A percentile compares a stretch with the other conserved stretches of the same genome.
Conservation (phyloP, 1,284 basidiomycete genomes). For the Taiwanofungus camphoratus region DNA sequence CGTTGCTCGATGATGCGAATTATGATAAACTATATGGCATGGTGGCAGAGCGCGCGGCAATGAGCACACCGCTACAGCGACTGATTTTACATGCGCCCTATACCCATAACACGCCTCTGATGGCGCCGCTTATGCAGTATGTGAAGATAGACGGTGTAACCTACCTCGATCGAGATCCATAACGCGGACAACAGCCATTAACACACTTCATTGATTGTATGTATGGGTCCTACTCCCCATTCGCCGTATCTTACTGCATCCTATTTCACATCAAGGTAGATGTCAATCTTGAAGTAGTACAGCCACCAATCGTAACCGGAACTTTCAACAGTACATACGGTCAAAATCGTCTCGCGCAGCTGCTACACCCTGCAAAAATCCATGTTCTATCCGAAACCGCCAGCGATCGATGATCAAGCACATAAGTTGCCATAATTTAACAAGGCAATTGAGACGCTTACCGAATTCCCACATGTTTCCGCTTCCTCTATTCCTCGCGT, state of each 20-base stretch:
- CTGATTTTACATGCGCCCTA: slow-evolving; percentile 23
- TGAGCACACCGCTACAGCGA: slow-evolving; percentile 17
- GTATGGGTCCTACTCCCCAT: neutral
- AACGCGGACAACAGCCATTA: no score
- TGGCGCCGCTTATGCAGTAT: slow-evolving; percentile 17
- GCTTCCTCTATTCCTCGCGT: slow-evolving; percentile 33
- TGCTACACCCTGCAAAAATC: slow-evolving; percentile 37
- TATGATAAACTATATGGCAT: slow-evolving; percentile 20
- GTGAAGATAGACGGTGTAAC: slow-evolving; percentile 22
- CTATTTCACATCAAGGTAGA: neutral
- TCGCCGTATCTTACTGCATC: neutral
- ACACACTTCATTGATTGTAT: no score
- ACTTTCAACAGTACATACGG: slow-evolving; percentile 5
- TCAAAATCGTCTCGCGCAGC: slow-evolving; percentile 18
- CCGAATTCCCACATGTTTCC: slow-evolving; percentile 59
- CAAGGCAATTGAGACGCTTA: slow-evolving; percentile 23
- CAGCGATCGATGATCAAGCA: neutral
- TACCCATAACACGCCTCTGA: slow-evolving; percentile 18
- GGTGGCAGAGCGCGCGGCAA: slow-evolving; percentile 18
- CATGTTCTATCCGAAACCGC: slow-evolving; percentile 28
- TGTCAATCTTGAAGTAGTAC: no score
- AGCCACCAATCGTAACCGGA: no score
- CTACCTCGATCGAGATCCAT: slow-evolving; percentile 1
- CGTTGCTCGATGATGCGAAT: slow-evolving; percentile 22
- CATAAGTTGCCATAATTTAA: neutral